Base-by-base conservation (phyloP, 495 filamentous ascomycete species). In the Penicillium malachiteum region DNA sequence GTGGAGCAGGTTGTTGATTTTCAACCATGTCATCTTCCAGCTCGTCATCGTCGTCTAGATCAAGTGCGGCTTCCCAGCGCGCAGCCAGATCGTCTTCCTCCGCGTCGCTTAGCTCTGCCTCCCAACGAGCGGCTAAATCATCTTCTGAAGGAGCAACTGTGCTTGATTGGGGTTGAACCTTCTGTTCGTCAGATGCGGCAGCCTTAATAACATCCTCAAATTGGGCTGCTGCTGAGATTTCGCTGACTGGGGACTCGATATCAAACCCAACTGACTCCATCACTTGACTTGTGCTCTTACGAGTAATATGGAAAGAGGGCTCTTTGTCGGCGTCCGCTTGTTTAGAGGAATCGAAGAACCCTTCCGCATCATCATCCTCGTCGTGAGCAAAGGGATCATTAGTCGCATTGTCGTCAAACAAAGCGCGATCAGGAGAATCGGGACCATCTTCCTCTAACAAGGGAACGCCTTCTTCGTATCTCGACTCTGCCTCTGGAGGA, bases 1-100 rank as follows among this genome's bases (percentile, higher is more conserved):
- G 66, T n/a, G 50, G 41, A n/a, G 33, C 26, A 30, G 50, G 33
- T 18, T 54, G 58, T 46, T 75, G 3, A 58, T 57, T 50, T 73
- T 78, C 50, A 57, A 59, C 52, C n/a, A 34, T 5, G 50, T 86
- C 83, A 6, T 85, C 81, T 43, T 88, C 88, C 17, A 90, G 77
- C 2, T 26, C 21, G 4, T 26, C 21, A 50, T 93, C 90, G 56
- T 93, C 91, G 38, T 84, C 90, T 21, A 46, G 26, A 59, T 94
- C 92, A 60, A 97, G 78, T 52, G 87, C 88, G 41, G 86, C 89
- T 60, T 91, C 78, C 94, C 94, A 97, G 57, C 87, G 84, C 4
- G 87, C 88, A 41, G 87, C 86, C 8, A 94, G 72, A 59, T 94
- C 87, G 39, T 80, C 78, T 45, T 85, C 80, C 4, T 50, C 48